Conservation (phyloP, 148 eudicot genomes). For the Fagopyrum tataricum region DNA sequence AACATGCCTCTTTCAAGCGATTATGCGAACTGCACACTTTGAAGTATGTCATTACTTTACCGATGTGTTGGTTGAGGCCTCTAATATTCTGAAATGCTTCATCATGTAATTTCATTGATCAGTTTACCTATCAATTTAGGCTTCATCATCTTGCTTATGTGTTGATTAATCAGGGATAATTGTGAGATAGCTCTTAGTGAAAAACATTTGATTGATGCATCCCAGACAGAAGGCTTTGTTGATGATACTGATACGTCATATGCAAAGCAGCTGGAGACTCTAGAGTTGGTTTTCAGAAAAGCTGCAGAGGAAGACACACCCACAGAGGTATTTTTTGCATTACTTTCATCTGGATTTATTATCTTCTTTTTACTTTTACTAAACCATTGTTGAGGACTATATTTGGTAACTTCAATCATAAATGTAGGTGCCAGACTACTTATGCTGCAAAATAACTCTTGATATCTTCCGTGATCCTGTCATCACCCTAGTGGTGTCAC, state of each 20-base stretch:
- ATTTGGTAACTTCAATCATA: background rate
- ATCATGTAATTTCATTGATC: background rate
- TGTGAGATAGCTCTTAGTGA: conserved; percentile 75
- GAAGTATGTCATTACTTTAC: conserved; percentile 44
- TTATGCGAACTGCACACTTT: conserved; percentile 64
- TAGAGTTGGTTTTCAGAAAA: conserved; percentile 50
- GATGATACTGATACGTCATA: conserved; percentile 28
- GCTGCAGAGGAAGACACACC: conserved; percentile 75
- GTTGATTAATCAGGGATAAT: conserved; percentile 43
- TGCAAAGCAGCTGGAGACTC: conserved; percentile 46
- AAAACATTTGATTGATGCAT: conserved; percentile 39
- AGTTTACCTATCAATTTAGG: background rate
- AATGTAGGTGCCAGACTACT: conserved; percentile 73
- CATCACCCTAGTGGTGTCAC: conserved; percentile 80
- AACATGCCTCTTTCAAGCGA: conserved; percentile 62
- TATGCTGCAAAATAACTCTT: conserved; percentile 80
- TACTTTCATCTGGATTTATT: background rate
- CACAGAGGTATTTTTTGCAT: conserved; percentile 42
- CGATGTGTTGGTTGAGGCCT: background rate
- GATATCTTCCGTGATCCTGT: conserved; percentile 93
- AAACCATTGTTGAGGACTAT: background rate
- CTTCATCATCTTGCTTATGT: background rate
- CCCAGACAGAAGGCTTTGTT: conserved; percentile 38
- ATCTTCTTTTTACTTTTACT: background rate
- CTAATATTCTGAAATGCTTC: background rate